phyloP scores from a whole-genome alignment of 352 stramenopile species.

The Phytophthora hybrid region DNA sequence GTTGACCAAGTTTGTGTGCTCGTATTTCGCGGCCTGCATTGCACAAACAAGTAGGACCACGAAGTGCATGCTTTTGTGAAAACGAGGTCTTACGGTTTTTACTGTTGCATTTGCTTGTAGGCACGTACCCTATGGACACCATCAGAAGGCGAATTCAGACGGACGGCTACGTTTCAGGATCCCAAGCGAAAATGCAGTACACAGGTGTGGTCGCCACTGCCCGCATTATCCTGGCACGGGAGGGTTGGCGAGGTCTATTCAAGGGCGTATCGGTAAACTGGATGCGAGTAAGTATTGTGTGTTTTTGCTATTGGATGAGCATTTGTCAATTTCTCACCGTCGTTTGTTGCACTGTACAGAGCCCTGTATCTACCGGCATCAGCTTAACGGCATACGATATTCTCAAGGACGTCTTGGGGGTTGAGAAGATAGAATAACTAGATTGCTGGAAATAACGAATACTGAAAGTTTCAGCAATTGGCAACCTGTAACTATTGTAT shows the following conservation, averaged over 20 bases:
- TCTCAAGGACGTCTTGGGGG: slow-evolving; percentile 84
- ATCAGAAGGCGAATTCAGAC: slow-evolving; percentile 87
- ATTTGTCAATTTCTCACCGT: not conserved
- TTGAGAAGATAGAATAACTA: slow-evolving; percentile 79
- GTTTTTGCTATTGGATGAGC: not conserved
- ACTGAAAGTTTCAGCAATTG: too few species aligned
- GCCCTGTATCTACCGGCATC: slow-evolving; percentile 85
- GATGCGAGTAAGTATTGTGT: slow-evolving; percentile 71
- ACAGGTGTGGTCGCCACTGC: slow-evolving; percentile 72
- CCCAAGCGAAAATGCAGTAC: slow-evolving; percentile 59
- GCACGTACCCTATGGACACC: slow-evolving; percentile 88
- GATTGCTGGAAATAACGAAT: not conserved
- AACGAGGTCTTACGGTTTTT: not conserved
- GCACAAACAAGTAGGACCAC: slow-evolving; percentile 74
- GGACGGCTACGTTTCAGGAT: slow-evolving; percentile 76
- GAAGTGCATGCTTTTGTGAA: not conserved
- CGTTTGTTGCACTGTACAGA: slow-evolving; percentile 45
- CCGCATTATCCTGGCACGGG: slow-evolving; percentile 72
- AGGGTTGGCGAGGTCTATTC: slow-evolving; percentile 87
- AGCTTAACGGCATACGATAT: slow-evolving; percentile 90
- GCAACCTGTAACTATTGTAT: too few species aligned
- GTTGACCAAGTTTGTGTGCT: slow-evolving; percentile 86
- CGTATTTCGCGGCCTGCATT: slow-evolving; percentile 86
- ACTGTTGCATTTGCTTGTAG: slow-evolving; percentile 36
- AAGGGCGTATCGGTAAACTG: slow-evolving; percentile 90